Conservation (phyloP, 1,284 basidiomycete genomes). For the Moesziomyces sp. region DNA sequence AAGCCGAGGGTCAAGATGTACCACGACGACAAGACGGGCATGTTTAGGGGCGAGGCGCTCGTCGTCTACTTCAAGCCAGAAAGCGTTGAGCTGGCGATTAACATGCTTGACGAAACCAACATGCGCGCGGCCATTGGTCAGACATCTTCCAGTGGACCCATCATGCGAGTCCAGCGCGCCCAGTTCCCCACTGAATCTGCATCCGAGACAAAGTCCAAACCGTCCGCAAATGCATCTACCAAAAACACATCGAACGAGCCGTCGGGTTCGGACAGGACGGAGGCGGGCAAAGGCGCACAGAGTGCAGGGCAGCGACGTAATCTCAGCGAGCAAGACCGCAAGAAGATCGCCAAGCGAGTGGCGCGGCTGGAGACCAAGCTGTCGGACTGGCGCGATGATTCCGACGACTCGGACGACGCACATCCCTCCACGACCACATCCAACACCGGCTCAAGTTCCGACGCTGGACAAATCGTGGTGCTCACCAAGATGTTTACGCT, state of each 20-base stretch:
- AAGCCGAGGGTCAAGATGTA: slow-evolving; percentile 93
- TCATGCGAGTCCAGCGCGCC: slow-evolving; percentile 85
- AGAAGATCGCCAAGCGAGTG: slow-evolving; percentile 51
- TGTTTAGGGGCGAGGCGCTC: slow-evolving; percentile 92
- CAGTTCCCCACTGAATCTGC: slow-evolving; percentile 73
- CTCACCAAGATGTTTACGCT: slow-evolving; percentile 86
- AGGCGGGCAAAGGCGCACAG: slow-evolving; percentile 1
- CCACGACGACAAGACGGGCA: slow-evolving; percentile 77
- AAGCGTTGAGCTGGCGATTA: slow-evolving; percentile 85
- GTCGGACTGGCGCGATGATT: slow-evolving; percentile 62
- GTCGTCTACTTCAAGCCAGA: slow-evolving; percentile 98
- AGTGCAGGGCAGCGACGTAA: slow-evolving; percentile 13
- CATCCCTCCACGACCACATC: slow-evolving; percentile 3
- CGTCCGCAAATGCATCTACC: background rate
- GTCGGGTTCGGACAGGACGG: background rate
- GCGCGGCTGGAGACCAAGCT: slow-evolving; percentile 58
- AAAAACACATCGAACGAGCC: background rate
- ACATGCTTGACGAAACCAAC: slow-evolving; percentile 90
- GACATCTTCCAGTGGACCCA: slow-evolving; percentile 69
- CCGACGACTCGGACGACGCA: slow-evolving; percentile 21
- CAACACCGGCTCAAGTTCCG: background rate
- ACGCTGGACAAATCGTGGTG: slow-evolving; percentile 36
- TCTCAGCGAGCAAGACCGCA: slow-evolving; percentile 44
- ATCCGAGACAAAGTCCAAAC: background rate
- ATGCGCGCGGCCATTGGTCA: slow-evolving; percentile 80